Evolutionary conservation across 2,329 filamentous ascomycete genomes (phyloP), one percentile per base, ranked within the genome.

Genomic region (Lasiodiplodia theobromae): DNA sequence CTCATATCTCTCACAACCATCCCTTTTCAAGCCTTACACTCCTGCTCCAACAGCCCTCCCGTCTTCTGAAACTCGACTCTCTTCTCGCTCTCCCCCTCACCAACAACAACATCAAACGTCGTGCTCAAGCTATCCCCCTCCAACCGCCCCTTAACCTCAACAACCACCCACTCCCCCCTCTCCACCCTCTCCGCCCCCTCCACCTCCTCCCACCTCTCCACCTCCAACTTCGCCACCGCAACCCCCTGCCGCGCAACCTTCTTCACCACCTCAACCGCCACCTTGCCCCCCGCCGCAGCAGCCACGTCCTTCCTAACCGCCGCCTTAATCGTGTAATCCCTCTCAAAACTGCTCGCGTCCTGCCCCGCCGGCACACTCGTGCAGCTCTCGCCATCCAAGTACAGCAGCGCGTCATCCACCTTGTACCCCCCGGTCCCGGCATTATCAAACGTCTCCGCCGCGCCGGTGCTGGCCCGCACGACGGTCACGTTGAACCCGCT

Each of bases 81-180:
- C 28, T 4, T 44, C 52, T 34, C 65, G 2, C 66, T 34, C 57
- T 18, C 64, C 12, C 11, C 31, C 52, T 47, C 65, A 1, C 66
- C 66, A 14, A 52, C 28, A 2, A 62, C 44, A 8, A 68, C 57
- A 37, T 68, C 66, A 47, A 68, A 64, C 40, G 66, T 64, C 21
- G 66, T 68, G 6, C 58, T 64, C 34, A 18, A 38, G 11, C 66
- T 56, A 6, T 47, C 31, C 18, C 11, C n/a, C 28, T 31, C 37
- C 44, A 44, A 23, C 47, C 40, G 1, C 14, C 31, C 44, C 44
- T 6, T 31, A 1, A 44, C 58, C 25, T 44, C 7, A 0, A 68
- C 28, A 0, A 51, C 8, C 4, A 64, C 47, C 60, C 60, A 64
- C 28, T 68, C 58, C 1, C 57, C 66, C n/a, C 21, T 28, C 44